Percentiles rank a stretch among this genome's conserved stretches.
These are phyloP conservation scores for Boeremia lycopersici DNA, from an alignment of 2,329 filamentous ascomycete genomes.

Conservation along the genomic window DNA sequence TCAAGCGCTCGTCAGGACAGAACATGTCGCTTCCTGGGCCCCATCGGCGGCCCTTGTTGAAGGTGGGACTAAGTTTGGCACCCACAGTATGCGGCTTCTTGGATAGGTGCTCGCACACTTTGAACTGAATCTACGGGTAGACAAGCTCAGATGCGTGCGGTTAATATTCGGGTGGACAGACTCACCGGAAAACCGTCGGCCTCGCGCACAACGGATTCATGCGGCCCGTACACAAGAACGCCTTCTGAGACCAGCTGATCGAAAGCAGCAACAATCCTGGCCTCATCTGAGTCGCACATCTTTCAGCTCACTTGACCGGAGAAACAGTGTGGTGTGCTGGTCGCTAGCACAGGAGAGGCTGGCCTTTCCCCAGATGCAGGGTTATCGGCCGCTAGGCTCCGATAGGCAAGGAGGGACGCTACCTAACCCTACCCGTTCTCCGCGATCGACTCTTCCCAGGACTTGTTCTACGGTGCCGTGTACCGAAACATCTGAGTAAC, in stretches of 20 bases:
- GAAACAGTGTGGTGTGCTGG: conserved; percentile 4
- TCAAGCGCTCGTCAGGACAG: conserved; percentile 51
- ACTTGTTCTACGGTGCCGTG: neutral
- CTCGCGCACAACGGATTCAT: conserved; percentile 22
- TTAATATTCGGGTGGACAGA: neutral
- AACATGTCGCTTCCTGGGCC: conserved; percentile 51
- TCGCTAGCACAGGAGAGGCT: neutral
- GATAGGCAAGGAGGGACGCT: neutral
- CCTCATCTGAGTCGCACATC: conserved; percentile 23
- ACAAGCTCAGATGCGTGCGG: neutral
- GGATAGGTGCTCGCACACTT: conserved; percentile 35
- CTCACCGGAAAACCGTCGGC: conserved; percentile 38
- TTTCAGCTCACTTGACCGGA: neutral
- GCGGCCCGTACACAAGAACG: conserved; percentile 32
- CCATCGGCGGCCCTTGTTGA: conserved; percentile 30
- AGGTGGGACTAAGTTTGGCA: conserved; percentile 23
- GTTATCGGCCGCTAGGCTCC: neutral
- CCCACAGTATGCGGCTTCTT: conserved; percentile 40
- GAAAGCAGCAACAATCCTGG: conserved; percentile 24
- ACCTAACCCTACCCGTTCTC: neutral
- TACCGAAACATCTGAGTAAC: neutral
- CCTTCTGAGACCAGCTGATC: conserved; percentile 34
- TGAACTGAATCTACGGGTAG: conserved; percentile 38
- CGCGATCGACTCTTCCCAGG: neutral
- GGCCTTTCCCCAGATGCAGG: neutral